Base-by-base conservation (phyloP, 495 filamentous ascomycete genomes). In the Cercophora newfieldiana region DNA sequence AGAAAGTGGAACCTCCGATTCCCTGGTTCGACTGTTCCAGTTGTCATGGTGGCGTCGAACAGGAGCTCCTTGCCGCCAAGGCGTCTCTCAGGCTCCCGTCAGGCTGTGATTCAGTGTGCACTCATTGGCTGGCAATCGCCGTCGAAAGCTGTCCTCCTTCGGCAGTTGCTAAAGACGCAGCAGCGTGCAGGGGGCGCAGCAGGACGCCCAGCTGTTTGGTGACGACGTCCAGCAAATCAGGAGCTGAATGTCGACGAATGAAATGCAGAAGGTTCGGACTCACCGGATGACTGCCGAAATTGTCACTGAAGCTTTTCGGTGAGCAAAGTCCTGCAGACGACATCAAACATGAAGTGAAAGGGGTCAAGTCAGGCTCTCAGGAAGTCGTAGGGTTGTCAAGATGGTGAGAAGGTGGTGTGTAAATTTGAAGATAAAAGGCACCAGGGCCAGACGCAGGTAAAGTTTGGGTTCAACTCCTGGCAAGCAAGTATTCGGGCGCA, bases 131-230 rank as follows among this genome's bases (percentile, higher is more conserved):
- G 49, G 22, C 37, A 44, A 44, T 16, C 37, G 12, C 30, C 12
- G 37, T 44, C 37, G 37, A 5, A 5, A 44, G 10, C 25, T 57
- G 54, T 29, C 14, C 28, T 18, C 54, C 22, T 57, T 30, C 54
- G 54, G 54, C 21, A 30, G 21, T 28, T 57, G 24, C 54, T 29
- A 25, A 22, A 28, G 7, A 30, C 54, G 25, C 54, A 57, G 54
- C 54, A 29, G 54, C 54, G 54, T 57, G 54, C 54, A 57, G 25
- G 54, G 54, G 54, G 37, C 37, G 54, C 22, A 57, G 54, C 21
- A n/a, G 3, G 10, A 44, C 18, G 37, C 37, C 3, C 10, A 6
- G 10, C 2, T 14, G 12, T 14, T 51, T 30, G 24, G 22, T 10
- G 28, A 26, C 24, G n/a, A 25, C 16, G 54, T 12, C 29, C 22